Percentiles rank a stretch among this genome's conserved stretches.
Conservation (phyloP, 179 eudicot species). For the Amaranthus tricolor region DNA sequence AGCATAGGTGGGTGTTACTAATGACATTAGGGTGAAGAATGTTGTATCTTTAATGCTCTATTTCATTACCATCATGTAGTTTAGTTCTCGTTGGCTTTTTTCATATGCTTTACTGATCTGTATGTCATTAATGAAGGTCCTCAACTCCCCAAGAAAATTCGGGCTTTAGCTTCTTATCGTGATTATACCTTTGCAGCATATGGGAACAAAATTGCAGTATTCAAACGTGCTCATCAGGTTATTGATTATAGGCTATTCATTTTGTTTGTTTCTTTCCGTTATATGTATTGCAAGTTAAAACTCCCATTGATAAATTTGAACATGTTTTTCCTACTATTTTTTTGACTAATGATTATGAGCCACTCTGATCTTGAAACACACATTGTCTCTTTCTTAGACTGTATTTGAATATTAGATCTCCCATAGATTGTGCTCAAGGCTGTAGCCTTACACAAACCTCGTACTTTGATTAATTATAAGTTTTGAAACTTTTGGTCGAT, state of each 20-base stretch:
- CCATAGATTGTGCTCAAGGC: no score
- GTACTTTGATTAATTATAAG: no score
- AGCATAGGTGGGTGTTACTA: no score
- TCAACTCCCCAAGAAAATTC: constrained; percentile 89
- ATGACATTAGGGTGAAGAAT: no score
- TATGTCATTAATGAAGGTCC: constrained; percentile 54
- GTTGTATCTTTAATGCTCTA: constrained; percentile 1
- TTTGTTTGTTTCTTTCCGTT: neutral
- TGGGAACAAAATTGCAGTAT: constrained; percentile 76
- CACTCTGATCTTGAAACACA: no score
- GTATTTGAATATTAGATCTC: no score
- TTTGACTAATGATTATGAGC: no score
- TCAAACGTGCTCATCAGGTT: constrained; percentile 97
- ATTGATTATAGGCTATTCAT: constrained; percentile 13
- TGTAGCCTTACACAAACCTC: no score
- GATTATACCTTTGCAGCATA: constrained; percentile 97
- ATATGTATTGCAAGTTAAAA: neutral
- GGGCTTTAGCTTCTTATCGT: constrained; percentile 90
- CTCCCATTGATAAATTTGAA: neutral
- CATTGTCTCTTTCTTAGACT: no score
- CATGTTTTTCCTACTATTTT: no score
- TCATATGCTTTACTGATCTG: constrained; percentile 3
- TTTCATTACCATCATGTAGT: neutral
- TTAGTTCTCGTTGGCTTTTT: neutral
- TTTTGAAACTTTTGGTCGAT: no score